Percentiles rank a stretch among this genome's conserved stretches.
Evolutionary conservation across 495 filamentous ascomycete species (phyloP).

Genomic region (Trichoderma gamsii): DNA sequence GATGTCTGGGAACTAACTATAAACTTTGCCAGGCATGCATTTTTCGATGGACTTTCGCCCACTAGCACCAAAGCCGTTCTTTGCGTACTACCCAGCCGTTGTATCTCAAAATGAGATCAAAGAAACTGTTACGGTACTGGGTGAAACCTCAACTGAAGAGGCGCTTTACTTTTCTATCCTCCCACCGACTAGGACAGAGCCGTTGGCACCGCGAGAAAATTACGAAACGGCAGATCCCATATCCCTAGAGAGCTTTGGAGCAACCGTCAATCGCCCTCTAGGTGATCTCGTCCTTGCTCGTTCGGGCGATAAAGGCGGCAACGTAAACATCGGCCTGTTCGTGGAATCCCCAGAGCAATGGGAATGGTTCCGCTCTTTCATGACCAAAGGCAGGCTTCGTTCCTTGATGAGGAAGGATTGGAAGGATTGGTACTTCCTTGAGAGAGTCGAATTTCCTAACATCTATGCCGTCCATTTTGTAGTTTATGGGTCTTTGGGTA

Average conservation of each 20-base stretch:
- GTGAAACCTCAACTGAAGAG: conserved; percentile 2
- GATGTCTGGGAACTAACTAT: conserved; percentile 24
- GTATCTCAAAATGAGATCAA: conserved; percentile 23
- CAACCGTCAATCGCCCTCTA: conserved; percentile 37
- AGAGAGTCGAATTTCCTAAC: conserved; percentile 39
- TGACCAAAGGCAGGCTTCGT: conserved; percentile 35
- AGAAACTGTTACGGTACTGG: conserved; percentile 23
- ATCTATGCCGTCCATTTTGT: conserved; percentile 48
- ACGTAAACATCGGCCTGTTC: conserved; percentile 51
- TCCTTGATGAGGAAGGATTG: conserved; percentile 39
- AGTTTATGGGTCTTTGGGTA: conserved; percentile 48
- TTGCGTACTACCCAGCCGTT: conserved; percentile 27
- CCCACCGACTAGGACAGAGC: background rate
- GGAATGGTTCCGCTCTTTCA: conserved; percentile 43
- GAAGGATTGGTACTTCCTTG: conserved; percentile 23
- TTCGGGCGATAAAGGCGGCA: conserved; percentile 28
- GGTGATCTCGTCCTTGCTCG: conserved; percentile 45
- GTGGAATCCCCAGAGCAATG: conserved; percentile 36
- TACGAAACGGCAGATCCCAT: background rate
- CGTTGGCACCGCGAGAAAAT: background rate
- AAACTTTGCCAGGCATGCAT: conserved; percentile 21
- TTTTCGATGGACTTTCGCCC: conserved; percentile 24
- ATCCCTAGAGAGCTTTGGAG: conserved; percentile 30
- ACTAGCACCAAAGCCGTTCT: conserved; percentile 23
- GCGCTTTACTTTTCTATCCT: background rate